Percentiles rank a stretch among this genome's conserved stretches.
Evolutionary conservation across 129 eudicot genomes (phyloP).

Genomic region (Chrysanthemum lavandulifolium): DNA sequence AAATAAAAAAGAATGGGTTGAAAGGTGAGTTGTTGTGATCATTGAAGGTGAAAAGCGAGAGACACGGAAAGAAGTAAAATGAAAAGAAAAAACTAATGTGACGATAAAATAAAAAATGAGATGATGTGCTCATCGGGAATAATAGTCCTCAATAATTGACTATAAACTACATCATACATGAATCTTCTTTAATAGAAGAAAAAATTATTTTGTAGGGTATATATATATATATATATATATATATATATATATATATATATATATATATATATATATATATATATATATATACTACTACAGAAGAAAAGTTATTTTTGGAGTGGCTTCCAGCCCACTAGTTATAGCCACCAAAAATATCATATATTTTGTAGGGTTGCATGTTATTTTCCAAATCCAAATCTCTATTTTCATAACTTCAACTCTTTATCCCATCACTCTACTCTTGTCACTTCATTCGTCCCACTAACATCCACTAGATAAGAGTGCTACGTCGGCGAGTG

Average conservation of each 20-base stretch:
- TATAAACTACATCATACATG: conserved; percentile 22
- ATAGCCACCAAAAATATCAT: conserved; percentile 19
- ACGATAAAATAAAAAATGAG: no score
- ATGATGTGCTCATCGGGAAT: no score
- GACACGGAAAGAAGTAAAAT: no score
- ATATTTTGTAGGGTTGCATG: conserved; percentile 26
- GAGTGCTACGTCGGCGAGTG: no score
- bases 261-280: no score
- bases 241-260: no score
- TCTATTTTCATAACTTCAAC: conserved; percentile 9
- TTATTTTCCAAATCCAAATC: conserved; percentile 19
- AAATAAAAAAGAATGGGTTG: no score
- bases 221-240: background rate
- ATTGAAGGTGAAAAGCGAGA: no score
- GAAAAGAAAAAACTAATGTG: no score
- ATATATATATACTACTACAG: background rate
- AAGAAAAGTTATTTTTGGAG: conserved; percentile 32
- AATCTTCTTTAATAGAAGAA: background rate
- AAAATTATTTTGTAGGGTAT: background rate
- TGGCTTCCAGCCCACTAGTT: conserved; percentile 57
- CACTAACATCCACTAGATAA: conserved; percentile 1
- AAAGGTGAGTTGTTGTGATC: no score
- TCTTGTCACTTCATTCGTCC: conserved; percentile 19
- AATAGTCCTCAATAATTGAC: no score
- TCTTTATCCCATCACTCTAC: conserved; percentile 23